Base-by-base conservation (phyloP, 768 basidiomycete species). In the Melanogaster broomeanus region DNA sequence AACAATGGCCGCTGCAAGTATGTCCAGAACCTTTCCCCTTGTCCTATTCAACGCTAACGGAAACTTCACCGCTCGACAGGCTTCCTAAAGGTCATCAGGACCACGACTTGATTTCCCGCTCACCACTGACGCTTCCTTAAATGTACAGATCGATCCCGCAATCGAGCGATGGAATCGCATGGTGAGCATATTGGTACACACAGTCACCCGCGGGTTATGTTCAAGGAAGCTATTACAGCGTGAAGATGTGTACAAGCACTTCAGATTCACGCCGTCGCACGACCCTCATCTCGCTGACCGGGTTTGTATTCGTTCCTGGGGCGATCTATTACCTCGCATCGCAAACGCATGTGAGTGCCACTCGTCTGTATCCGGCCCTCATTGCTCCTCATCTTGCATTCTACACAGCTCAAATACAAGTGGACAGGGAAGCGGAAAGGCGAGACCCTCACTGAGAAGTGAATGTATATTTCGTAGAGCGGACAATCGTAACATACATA, bases 171-270 rank as follows among this genome's bases (percentile, higher is more conserved):
- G 82, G 82, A 75, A 76, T 49, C 61, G 62, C 24, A 84, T 85
- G 84, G 84, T 84, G 46, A 27, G 64, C 61, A n/a, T 64, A 53
- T 48, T 48, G 6, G 38, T 30, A 44, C 18, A 46, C 34, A 51
- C n/a, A 40, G 24, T 30, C 42, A 4, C 18, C n/a, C 38, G 40
- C 25, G 12, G 11, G 16, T 34, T 4, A 19, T 38, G 31, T 31
- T 55, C 30, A 48, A 31, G 42, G 40, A 30, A 24, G 3, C 19
- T 2, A n/a, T 35, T 42, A 41, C 52, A 94, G 92, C 85, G 93
- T 37, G 92, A 94, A 67, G 79, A 84, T 56, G 88, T 83, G n/a
- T 91, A 93, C 70, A 75, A 87, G 64, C 78, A 84, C 63, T 96
- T 94, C 70, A 81, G 81, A 34, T 93, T 90, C 77, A 95, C 90